Evolutionary conservation across 306 rosid species (phyloP), one percentile per base, ranked within the genome.

Genomic region (Trifolium fragiferum): DNA sequence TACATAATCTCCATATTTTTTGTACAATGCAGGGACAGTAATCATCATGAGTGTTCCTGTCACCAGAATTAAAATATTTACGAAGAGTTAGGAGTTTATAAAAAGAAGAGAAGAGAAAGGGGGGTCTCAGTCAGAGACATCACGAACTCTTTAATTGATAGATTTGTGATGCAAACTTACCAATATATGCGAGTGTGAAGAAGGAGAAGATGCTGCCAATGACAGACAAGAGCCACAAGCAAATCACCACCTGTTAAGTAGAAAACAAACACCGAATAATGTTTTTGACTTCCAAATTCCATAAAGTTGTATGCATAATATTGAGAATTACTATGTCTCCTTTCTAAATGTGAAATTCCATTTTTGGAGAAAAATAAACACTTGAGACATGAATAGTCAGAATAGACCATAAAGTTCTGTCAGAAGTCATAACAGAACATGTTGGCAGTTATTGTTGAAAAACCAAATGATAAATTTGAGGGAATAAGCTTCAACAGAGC

Each of bases 161-260:
- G 57, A 15, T 21, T 57, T 61, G 32, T 46, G 62, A 63, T 33
- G 73, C 43, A 58, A 21, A 32, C 86, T 66, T 90, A 91, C 98
- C 96, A 10, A 88, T 81, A 87, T 90, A 94, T 27, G 95, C 87
- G 0, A 94, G 87, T 5, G 97, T 90, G 80, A 87, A 87, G 82
- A 90, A 90, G 19, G 97, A 94, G 80, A 88, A 54, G 72, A 80
- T 51, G 84, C 92, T 81, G 60, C 96, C 98, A 19, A 88, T 78
- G 84, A 90, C 97, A 54, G 96, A 91, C 79, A 91, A 75, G 68
- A 91, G 84, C 98, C 98, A 94, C 76, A 94, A 68, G 78, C 88
- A 82, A 75, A 80, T 81, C 80, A 91, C 96, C 79, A 87, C 94
- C 98, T 94, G 90, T 38, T 68, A 81, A 76, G 81, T 23, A 72